These are phyloP conservation scores for Penicillium bovifimosum DNA, from an alignment of 495 filamentous ascomycete species.

Conservation along the genomic window DNA sequence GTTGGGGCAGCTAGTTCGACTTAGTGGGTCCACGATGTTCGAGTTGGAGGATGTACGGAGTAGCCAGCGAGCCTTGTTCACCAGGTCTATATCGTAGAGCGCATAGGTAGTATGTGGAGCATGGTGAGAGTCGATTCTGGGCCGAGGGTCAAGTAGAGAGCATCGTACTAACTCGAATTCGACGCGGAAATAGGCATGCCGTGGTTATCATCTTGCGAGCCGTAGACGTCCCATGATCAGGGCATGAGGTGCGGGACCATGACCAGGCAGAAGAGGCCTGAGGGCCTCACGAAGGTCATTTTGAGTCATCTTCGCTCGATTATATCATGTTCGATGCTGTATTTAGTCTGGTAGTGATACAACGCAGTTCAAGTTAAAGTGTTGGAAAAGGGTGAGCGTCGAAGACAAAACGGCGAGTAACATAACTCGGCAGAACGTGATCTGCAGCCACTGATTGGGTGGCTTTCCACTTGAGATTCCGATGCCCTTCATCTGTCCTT, in stretches of 20 bases:
- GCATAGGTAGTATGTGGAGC: neutral
- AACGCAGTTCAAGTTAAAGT: neutral
- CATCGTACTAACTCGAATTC: neutral
- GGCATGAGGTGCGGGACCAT: conserved; percentile 18
- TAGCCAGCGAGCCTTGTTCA: neutral
- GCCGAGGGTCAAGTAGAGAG: neutral
- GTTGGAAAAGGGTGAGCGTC: neutral
- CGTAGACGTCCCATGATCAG: conserved; percentile 18
- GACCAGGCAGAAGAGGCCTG: conserved; percentile 8
- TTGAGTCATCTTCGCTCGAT: neutral
- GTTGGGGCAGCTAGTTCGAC: conserved; percentile 19
- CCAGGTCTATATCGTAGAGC: neutral
- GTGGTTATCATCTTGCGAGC: neutral
- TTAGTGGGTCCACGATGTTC: conserved; percentile 20
- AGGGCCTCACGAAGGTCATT: neutral
- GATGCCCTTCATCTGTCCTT: conserved; percentile 1
- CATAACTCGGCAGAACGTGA: conserved; percentile 23
- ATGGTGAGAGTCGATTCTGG: neutral
- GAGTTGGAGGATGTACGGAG: neutral
- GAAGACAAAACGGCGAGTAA: neutral
- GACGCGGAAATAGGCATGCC: neutral
- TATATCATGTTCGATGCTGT: neutral
- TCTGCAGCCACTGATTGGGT: conserved; percentile 27
- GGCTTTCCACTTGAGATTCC: conserved; percentile 16
- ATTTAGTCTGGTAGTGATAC: neutral